Conservation (phyloP, 2,329 filamentous ascomycete genomes). For the Penicillium sp. region DNA sequence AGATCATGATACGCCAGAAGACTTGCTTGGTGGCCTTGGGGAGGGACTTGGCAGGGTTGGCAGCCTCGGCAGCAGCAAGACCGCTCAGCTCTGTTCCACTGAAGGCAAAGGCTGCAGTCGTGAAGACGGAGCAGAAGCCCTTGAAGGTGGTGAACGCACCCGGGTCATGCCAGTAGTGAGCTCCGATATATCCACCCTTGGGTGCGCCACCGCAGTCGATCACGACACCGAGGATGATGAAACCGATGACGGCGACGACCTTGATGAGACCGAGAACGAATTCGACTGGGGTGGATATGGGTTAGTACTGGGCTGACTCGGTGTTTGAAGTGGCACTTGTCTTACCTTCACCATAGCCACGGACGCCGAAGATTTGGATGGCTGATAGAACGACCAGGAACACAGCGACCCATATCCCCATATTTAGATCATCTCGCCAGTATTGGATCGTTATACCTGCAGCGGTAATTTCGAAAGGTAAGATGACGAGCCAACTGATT, state of each 20-base stretch:
- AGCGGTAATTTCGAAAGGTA: slow-evolving; percentile 73
- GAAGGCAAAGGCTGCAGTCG: slow-evolving; percentile 58
- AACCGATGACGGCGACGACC: slow-evolving; percentile 58
- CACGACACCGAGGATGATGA: slow-evolving; percentile 76
- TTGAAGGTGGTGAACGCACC: slow-evolving; percentile 51
- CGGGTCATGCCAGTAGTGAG: slow-evolving; percentile 29
- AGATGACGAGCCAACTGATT: slow-evolving; percentile 75
- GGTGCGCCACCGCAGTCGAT: slow-evolving; percentile 46
- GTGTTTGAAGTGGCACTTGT: neutral
- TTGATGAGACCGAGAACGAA: slow-evolving; percentile 60
- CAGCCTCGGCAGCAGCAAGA: slow-evolving; percentile 53
- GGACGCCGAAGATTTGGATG: slow-evolving; percentile 58
- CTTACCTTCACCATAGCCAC: slow-evolving; percentile 42
- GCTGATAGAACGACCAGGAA: slow-evolving; percentile 53
- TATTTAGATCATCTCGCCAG: slow-evolving; percentile 52
- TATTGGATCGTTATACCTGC: slow-evolving; percentile 55
- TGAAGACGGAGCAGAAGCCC: slow-evolving; percentile 58
- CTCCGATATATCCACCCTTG: slow-evolving; percentile 43
- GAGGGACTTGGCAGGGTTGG: slow-evolving; percentile 51
- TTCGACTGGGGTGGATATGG: slow-evolving; percentile 44
- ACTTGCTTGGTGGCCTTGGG: slow-evolving; percentile 51
- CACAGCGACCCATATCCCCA: slow-evolving; percentile 57
- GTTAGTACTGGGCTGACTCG: neutral
- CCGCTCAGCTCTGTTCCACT: slow-evolving; percentile 55
- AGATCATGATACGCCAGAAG: slow-evolving; percentile 52